Evolutionary conservation across 768 basidiomycete species (phyloP), one percentile per base, ranked within the genome.

Genomic region (Boletus vermiculosoides): DNA sequence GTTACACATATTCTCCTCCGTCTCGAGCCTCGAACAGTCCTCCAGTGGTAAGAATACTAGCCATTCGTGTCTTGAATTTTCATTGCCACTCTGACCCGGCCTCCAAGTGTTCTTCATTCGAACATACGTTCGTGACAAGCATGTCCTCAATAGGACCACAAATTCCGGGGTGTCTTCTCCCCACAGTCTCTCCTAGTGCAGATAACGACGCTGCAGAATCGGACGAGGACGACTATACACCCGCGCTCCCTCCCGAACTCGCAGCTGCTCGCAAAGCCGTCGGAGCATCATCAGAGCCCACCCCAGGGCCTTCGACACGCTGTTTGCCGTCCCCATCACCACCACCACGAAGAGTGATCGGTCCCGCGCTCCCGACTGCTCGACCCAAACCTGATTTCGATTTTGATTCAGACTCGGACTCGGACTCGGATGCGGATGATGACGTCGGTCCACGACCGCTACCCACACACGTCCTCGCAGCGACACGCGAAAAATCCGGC

Each of bases 381-480:
- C 71, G 73, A 47, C 69, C 75, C 25, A 66, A 74, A 4, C 71
- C 15, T 18, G 53, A 40, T 20, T 20, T 23, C 12, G 57, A 69
- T 48, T 60, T 52, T 45, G 82, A 84, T 30, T 80, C 82, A 45
- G 86, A 87, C 53, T 60, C 54, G 45, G 82, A 84, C 31, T 80
- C 82, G 46, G 86, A 87, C 53, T 80, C 80, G 50, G 89, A 92
- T 57, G 87, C 16, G n/a, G 30, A 30, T 9, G 39, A 88, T 50
- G 92, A 94, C 57, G 79, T 94, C 52, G 95, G 95, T 1, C 96
- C 96, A 0, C 81, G 79, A 69, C 94, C 92, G 0, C 75, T 88
- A 0, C 86, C 88, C 3, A 72, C 78, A 34, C 72, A 46, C 47
- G 44, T 76, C 9, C 37, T 25, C 61, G 74, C 70, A 60, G 52